Conservation (phyloP, 305 asterid genomes). For the Fraxinus nigra region DNA sequence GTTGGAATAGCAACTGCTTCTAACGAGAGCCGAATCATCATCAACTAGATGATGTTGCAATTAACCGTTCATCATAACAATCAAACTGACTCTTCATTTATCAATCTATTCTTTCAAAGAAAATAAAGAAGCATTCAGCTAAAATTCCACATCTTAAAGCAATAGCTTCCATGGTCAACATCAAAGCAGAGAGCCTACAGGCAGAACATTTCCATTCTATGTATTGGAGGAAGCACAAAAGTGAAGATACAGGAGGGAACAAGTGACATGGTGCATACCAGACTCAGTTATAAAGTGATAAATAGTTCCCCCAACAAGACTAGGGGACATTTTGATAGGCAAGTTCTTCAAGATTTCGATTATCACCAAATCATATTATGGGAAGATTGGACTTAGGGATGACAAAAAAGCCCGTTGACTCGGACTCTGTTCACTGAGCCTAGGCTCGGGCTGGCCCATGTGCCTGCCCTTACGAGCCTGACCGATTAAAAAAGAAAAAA, state of each 20-base stretch:
- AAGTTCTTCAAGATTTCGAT: not conserved
- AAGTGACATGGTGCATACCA: not conserved
- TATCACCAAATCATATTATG: not conserved
- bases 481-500: too few relatives aligned
- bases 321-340: not conserved
- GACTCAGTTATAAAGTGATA: not conserved
- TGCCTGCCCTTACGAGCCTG: too few relatives aligned
- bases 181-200: not conserved
- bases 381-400: not conserved
- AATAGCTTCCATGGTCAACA: not conserved
- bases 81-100: not conserved
- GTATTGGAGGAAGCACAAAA: not conserved
- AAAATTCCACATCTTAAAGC: not conserved
- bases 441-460: too few relatives aligned
- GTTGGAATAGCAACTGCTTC: not conserved
- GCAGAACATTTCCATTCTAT: not conserved
- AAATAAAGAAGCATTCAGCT: not conserved
- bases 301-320: not conserved
- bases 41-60: not conserved
- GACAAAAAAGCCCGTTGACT: too few relatives aligned
- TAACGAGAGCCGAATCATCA: not conserved
- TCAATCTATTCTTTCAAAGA: not conserved
- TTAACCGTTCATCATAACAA: not conserved
- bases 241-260: not conserved
- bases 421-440: too few relatives aligned